These are phyloP conservation scores for Aspergillus leporis DNA, from an alignment of 495 filamentous ascomycete species.

Conservation along the genomic window DNA sequence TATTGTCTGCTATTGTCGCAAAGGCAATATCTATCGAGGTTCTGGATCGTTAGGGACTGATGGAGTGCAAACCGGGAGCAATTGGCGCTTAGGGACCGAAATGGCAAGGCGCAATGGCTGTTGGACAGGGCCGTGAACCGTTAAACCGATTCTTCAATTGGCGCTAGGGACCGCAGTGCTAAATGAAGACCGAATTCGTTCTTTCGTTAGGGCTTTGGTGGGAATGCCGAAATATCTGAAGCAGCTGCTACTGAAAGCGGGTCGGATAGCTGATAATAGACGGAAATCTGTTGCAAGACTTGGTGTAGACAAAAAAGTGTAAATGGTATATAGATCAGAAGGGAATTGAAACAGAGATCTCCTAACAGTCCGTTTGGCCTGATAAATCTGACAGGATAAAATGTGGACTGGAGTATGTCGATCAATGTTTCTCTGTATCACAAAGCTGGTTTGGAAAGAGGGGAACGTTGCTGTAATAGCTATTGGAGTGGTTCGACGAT, in stretches of 20 bases:
- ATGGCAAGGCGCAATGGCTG: constrained; percentile 21
- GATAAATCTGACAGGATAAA: constrained; percentile 10
- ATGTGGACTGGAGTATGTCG: background rate
- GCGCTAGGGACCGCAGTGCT: constrained; percentile 6
- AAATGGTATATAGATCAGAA: constrained; percentile 20
- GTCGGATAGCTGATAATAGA: constrained; percentile 14
- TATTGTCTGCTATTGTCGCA: constrained; percentile 9
- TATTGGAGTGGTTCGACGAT: background rate
- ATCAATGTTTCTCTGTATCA: background rate
- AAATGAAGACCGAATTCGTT: constrained; percentile 1
- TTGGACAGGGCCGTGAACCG: background rate
- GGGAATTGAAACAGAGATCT: constrained; percentile 7
- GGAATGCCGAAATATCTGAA: background rate
- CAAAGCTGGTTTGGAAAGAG: background rate
- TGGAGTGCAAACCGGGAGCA: background rate
- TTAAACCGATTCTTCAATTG: background rate
- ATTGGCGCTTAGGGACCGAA: constrained; percentile 10
- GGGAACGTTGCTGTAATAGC: background rate
- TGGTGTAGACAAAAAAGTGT: constrained; percentile 11
- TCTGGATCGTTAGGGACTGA: background rate
- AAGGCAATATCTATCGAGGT: background rate
- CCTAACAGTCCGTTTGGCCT: constrained; percentile 10
- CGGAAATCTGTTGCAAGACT: constrained; percentile 6
- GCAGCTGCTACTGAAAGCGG: constrained; percentile 16
- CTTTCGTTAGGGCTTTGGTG: background rate